Percentiles rank a stretch among this genome's conserved stretches.
Evolutionary conservation across 2,329 filamentous ascomycete species (phyloP).

Genomic region (Nigrograna mackinnonii): DNA sequence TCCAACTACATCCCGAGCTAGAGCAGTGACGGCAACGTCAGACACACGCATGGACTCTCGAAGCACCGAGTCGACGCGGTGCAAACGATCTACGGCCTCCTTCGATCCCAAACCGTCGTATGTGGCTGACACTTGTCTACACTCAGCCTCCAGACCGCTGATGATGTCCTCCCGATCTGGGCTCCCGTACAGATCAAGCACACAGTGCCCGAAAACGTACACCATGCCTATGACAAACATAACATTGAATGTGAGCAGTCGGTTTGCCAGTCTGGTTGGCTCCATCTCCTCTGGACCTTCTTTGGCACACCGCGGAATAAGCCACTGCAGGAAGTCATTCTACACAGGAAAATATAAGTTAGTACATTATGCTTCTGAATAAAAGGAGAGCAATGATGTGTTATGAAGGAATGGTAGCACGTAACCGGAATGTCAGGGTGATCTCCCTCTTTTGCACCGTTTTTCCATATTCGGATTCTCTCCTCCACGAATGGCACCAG

Average conservation of each 20-base stretch:
- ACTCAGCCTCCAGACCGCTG: conserved; percentile 4
- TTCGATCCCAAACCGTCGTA: conserved; percentile 3
- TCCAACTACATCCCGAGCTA: conserved; percentile 5
- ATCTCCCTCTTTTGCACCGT: not conserved
- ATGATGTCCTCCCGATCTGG: conserved; percentile 1
- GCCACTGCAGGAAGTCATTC: conserved; percentile 11
- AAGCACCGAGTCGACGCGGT: conserved; percentile 6
- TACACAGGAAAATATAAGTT: not conserved
- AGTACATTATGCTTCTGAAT: no score
- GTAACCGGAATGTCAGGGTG: not conserved
- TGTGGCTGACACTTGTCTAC: not conserved
- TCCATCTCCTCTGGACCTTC: conserved; percentile 4
- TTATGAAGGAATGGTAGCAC: not conserved
- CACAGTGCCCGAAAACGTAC: conserved; percentile 5
- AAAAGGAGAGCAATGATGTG: no score
- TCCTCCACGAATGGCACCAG: conserved; percentile 9
- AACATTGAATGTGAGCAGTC: conserved; percentile 3
- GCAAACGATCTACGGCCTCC: conserved; percentile 3
- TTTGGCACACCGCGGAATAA: conserved; percentile 4
- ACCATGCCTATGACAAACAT: conserved; percentile 4
- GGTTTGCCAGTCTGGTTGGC: conserved; percentile 1
- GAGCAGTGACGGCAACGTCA: not conserved
- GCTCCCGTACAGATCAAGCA: conserved; percentile 8
- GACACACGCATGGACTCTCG: conserved; percentile 11
- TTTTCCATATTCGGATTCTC: conserved; percentile 1